Conservation (phyloP, 176 grass and related monocot genomes). For the Carex cristatella region DNA sequence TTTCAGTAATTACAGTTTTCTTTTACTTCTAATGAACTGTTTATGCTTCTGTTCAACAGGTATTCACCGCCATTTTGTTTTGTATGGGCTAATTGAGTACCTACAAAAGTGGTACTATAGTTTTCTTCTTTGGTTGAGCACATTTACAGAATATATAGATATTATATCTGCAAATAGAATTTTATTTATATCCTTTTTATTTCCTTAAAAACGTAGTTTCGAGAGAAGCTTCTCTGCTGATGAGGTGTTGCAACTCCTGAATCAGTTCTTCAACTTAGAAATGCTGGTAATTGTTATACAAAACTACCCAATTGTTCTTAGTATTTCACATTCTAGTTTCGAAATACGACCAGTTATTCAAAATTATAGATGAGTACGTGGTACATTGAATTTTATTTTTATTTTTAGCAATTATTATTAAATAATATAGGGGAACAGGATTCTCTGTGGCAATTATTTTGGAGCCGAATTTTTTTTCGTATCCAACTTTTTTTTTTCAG, state of each 20-base stretch:
- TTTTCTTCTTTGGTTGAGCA: neutral
- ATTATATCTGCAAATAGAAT: neutral
- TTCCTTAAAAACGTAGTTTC: conserved; percentile 37
- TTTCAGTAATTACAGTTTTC: neutral
- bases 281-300: conserved; percentile 60
- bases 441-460: too few species aligned
- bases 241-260: conserved; percentile 80
- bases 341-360: neutral
- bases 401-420: too few species aligned
- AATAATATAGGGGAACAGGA: too few species aligned
- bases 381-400: neutral
- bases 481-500: too few species aligned
- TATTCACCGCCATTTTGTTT: conserved; percentile 85
- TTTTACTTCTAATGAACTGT: neutral
- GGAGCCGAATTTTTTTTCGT: too few species aligned
- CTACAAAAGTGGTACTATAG: conserved; percentile 49
- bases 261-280: conserved; percentile 91
- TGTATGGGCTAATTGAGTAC: conserved; percentile 87
- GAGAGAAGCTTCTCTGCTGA: conserved; percentile 68
- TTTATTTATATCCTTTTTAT: conserved; percentile 16
- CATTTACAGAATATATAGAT: neutral
- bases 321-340: neutral
- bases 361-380: neutral
- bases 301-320: neutral
- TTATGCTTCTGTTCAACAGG: conserved; percentile 32